phyloP scores from a whole-genome alignment of 2,329 filamentous ascomycete species.

The Fusarium cyanostomum region DNA sequence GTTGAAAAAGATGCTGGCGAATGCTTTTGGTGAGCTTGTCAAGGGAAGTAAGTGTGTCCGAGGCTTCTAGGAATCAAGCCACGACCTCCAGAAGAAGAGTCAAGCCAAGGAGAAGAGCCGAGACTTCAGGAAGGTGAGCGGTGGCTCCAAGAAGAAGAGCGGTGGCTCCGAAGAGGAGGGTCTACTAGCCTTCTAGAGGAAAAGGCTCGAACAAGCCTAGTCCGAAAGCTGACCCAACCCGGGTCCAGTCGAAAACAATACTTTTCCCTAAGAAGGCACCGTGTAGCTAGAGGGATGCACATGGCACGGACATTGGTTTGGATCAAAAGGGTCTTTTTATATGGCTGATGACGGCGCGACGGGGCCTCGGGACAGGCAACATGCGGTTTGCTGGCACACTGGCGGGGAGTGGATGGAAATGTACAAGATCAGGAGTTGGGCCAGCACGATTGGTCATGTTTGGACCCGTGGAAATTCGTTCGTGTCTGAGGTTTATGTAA shows the following conservation, averaged over 20 bases:
- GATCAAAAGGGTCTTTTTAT: constrained; percentile 23
- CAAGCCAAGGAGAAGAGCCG: no score
- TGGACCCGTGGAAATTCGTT: constrained; percentile 22
- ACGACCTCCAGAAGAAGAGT: neutral
- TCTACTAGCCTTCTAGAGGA: no score
- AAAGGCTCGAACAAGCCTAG: neutral
- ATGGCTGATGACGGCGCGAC: constrained; percentile 11
- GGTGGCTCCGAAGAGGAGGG: no score
- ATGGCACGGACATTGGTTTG: constrained; percentile 6
- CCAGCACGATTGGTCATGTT: constrained; percentile 15
- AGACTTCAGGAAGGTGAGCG: no score
- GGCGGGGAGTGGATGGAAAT: neutral
- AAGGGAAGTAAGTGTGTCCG: constrained; percentile 55
- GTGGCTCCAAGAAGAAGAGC: no score
- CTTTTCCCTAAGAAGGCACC: constrained; percentile 8
- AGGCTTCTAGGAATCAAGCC: constrained; percentile 46
- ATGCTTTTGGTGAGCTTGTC: constrained; percentile 67
- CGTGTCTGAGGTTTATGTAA: constrained; percentile 26
- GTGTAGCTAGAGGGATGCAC: constrained; percentile 20
- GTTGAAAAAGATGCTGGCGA: constrained; percentile 72
- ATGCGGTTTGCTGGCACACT: constrained; percentile 8
- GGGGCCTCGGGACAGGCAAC: neutral
- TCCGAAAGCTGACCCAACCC: neutral
- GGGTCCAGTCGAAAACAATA: constrained; percentile 6
- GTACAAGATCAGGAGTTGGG: constrained; percentile 12